Evolutionary conservation across 1,284 basidiomycete species (phyloP).

Genomic region (Coriolopsis trogii): DNA sequence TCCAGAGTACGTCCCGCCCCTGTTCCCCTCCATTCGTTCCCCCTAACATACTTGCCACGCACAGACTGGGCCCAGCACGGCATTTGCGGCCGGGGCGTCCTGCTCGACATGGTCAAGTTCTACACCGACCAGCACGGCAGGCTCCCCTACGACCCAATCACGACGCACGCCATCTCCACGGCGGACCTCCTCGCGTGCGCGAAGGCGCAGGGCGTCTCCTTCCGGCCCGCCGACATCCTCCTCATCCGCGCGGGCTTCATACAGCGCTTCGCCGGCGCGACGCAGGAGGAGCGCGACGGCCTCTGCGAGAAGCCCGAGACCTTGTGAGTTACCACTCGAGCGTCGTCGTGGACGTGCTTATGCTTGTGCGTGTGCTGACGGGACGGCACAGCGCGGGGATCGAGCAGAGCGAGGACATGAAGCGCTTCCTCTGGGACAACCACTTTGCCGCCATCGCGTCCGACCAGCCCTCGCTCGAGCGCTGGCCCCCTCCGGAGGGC

Average conservation of each 20-base stretch:
- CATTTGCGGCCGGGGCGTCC: slow-evolving; percentile 70
- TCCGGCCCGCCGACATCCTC: slow-evolving; percentile 63
- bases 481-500: slow-evolving; percentile 56
- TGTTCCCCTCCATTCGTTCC: not conserved
- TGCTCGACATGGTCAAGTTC: slow-evolving; percentile 65
- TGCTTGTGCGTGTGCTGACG: not conserved
- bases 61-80: slow-evolving; percentile 76
- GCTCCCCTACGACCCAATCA: slow-evolving; percentile 70
- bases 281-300: slow-evolving; percentile 49
- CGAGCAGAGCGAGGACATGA: slow-evolving; percentile 73
- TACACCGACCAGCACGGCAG: slow-evolving; percentile 44
- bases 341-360: not conserved
- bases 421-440: slow-evolving; percentile 74
- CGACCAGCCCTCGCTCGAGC: slow-evolving; percentile 74
- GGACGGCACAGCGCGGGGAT: slow-evolving; percentile 58
- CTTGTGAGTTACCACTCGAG: slow-evolving; percentile 23
- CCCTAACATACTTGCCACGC: not conserved
- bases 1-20: slow-evolving; percentile 55
- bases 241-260: slow-evolving; percentile 70
- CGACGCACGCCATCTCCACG: slow-evolving; percentile 57
- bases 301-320: slow-evolving; percentile 49
- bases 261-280: slow-evolving; percentile 52
- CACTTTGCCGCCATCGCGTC: slow-evolving; percentile 77
- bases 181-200: slow-evolving; percentile 65
- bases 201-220: slow-evolving; percentile 47